A percentile compares a stretch with the other conserved stretches of the same genome.
phyloP scores from a whole-genome alignment of 139 green algal genomes.

The Coccomyxa sp. region DNA sequence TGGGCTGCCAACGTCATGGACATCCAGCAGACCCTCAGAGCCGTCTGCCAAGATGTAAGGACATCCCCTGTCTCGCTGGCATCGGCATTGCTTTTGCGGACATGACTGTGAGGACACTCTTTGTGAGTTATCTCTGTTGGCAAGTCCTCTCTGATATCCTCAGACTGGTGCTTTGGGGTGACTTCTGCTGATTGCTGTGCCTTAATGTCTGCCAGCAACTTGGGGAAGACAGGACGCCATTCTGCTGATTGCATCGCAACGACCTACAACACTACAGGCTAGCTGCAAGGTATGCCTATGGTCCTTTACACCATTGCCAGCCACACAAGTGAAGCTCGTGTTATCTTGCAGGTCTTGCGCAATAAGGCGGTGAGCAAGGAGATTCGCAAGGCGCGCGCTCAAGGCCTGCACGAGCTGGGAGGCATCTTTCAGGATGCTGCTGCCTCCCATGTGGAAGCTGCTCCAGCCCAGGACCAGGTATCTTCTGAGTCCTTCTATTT shows the following conservation, averaged over 20 bases:
- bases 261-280: neutral
- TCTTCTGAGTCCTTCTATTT: too few species aligned
- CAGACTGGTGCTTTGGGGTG: too few species aligned
- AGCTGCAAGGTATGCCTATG: neutral
- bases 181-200: neutral
- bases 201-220: neutral
- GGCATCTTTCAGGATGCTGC: slow-evolving; percentile 45
- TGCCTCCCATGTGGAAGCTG: neutral
- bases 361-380: slow-evolving; percentile 21
- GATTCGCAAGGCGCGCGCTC: slow-evolving; percentile 31
- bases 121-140: too few species aligned
- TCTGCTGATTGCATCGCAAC: too few species aligned
- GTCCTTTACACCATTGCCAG: neutral
- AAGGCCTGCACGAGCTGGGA: slow-evolving; percentile 49
- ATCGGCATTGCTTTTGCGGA: too few species aligned
- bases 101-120: too few species aligned
- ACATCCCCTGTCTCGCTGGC: too few species aligned
- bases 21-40: slow-evolving; percentile 79
- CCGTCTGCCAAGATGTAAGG: slow-evolving; percentile 54
- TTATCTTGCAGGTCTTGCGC: slow-evolving; percentile 12
- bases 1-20: slow-evolving; percentile 90
- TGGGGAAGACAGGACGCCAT: neutral
- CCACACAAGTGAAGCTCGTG: neutral
- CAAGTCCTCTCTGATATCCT: too few species aligned
- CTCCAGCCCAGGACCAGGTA: neutral